These are phyloP conservation scores for Myriosclerotinia duriaeana DNA, from an alignment of 2,329 filamentous ascomycete genomes.

Conservation along the genomic window DNA sequence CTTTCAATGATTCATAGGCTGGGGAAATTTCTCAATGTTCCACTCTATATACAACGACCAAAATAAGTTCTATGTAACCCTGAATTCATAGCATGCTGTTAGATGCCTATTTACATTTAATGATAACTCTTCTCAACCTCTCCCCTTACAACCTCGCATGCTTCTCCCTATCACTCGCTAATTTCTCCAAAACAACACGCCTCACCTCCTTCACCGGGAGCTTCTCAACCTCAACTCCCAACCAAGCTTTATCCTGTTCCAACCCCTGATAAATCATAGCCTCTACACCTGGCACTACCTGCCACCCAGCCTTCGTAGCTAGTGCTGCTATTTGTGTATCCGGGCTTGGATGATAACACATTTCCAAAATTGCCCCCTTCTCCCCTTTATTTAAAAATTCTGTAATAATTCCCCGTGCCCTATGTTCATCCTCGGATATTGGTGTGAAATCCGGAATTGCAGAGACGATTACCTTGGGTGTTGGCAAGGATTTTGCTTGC, in stretches of 20 bases:
- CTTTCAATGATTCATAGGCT: too few relatives aligned
- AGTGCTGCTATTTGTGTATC: slow-evolving; percentile 35
- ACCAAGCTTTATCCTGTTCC: slow-evolving; percentile 39
- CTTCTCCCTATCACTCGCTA: slow-evolving; percentile 17
- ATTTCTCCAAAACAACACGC: slow-evolving; percentile 45
- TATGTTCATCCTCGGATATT: slow-evolving; percentile 59
- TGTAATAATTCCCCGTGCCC: slow-evolving; percentile 49
- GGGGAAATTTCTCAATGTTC: not conserved
- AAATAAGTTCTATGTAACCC: not conserved
- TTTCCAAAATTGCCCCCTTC: slow-evolving; percentile 37
- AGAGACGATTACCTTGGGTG: slow-evolving; percentile 66
- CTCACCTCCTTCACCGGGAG: slow-evolving; percentile 62
- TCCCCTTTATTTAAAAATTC: slow-evolving; percentile 41
- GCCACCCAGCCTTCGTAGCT: slow-evolving; percentile 30
- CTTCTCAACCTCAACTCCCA: slow-evolving; percentile 58
- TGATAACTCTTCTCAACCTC: not conserved
- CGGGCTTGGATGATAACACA: slow-evolving; percentile 39
- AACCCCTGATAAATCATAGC: slow-evolving; percentile 40
- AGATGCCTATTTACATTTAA: not conserved
- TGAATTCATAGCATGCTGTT: not conserved
- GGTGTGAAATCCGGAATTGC: slow-evolving; percentile 79
- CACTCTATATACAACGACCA: not conserved
- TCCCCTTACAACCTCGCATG: not conserved
- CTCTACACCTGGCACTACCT: slow-evolving; percentile 35
- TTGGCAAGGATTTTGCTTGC: slow-evolving; percentile 58